Conservation (phyloP, 306 rosid species). For the Corylus americana region DNA sequence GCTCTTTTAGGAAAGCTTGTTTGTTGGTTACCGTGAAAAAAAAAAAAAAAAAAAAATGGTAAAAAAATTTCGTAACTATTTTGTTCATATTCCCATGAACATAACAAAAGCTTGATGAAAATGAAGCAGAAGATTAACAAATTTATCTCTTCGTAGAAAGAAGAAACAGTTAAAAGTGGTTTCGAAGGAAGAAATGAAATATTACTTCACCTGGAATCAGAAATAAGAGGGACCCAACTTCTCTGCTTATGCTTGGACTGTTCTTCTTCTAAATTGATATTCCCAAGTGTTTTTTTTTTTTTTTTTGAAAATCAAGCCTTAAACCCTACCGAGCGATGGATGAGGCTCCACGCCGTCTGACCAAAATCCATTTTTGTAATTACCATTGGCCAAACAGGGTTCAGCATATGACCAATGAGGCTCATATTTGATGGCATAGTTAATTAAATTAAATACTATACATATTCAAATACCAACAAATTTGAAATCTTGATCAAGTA, state of each 20-base stretch:
- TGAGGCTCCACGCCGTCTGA: background rate
- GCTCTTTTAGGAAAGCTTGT: background rate
- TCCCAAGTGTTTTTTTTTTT: background rate
- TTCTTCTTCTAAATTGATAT: background rate
- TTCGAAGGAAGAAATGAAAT: no score
- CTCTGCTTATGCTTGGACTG: background rate
- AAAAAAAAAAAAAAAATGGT: background rate
- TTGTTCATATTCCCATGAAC: background rate
- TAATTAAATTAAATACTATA: no score
- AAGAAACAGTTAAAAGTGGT: no score
- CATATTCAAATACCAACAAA: no score
- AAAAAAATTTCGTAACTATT: background rate
- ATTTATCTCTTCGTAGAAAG: background rate
- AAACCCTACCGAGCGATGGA: background rate
- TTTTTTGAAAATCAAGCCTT: background rate
- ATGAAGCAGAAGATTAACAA: background rate
- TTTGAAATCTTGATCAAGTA: no score
- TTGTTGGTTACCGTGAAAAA: background rate
- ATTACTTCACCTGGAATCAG: background rate
- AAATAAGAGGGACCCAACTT: background rate
- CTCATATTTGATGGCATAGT: no score
- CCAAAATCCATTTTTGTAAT: background rate
- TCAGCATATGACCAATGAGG: no score
- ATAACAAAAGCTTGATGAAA: background rate
- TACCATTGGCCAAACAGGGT: no score